phyloP scores from a whole-genome alignment of 768 basidiomycete species.

The Amanita inopinata region DNA sequence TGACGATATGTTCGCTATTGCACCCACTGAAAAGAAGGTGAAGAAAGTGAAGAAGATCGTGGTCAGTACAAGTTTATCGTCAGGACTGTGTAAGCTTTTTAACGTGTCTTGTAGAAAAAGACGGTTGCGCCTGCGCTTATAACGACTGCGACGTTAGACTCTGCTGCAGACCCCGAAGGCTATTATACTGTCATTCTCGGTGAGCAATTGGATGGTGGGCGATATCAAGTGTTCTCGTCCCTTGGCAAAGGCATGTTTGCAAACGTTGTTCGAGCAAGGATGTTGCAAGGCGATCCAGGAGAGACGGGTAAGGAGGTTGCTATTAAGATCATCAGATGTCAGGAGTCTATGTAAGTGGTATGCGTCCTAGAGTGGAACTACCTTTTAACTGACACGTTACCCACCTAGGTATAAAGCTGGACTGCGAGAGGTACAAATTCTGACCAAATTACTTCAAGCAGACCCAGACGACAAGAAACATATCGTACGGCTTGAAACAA shows the following conservation, averaged over 20 bases:
- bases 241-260: slow-evolving; percentile 99
- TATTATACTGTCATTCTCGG: slow-evolving; percentile 94
- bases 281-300: slow-evolving; percentile 56
- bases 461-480: slow-evolving; percentile 98
- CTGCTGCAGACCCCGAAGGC: slow-evolving; percentile 89
- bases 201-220: slow-evolving; percentile 84
- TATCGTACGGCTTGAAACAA: slow-evolving; percentile 82
- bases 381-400: slow-evolving; percentile 5
- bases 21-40: slow-evolving; percentile 37
- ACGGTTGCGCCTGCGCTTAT: slow-evolving; percentile 52
- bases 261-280: slow-evolving; percentile 85
- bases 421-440: slow-evolving; percentile 81
- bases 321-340: slow-evolving; percentile 92
- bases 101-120: slow-evolving; percentile 24
- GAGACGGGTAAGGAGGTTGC: slow-evolving; percentile 68
- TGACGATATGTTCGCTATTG: slow-evolving; percentile 92
- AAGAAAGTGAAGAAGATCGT: slow-evolving; percentile 47
- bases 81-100: background rate
- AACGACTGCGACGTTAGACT: slow-evolving; percentile 66
- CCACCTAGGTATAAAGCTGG: slow-evolving; percentile 83
- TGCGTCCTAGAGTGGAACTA: slow-evolving; percentile 2
- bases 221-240: slow-evolving; percentile 90
- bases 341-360: slow-evolving; percentile 93
- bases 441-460: slow-evolving; percentile 77
- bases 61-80: slow-evolving; percentile 29